These are phyloP conservation scores for Funneliformis geosporum DNA, from an alignment of 192 early-diverging fungal species.

Conservation along the genomic window DNA sequence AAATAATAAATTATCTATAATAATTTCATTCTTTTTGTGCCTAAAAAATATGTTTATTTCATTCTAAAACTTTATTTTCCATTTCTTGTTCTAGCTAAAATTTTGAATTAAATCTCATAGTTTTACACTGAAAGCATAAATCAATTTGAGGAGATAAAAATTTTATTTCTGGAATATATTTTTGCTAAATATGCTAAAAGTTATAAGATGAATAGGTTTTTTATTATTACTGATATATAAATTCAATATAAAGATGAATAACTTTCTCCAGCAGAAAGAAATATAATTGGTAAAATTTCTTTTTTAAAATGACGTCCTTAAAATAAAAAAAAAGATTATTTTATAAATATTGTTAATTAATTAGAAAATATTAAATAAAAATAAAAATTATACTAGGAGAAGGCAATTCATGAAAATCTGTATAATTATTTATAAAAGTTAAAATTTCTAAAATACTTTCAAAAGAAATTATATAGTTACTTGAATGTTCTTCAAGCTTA, in stretches of 20 bases:
- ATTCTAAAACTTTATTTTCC: background rate
- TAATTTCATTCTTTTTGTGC: background rate
- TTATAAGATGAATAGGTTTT: background rate
- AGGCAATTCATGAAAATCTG: background rate
- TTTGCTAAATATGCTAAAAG: background rate
- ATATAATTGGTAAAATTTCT: background rate
- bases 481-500: background rate
- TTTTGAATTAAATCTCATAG: no score
- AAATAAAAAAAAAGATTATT: background rate
- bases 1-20: background rate
- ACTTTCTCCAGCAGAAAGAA: background rate
- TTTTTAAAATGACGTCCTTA: no score
- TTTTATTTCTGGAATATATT: constrained; percentile 2
- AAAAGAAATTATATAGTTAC: background rate
- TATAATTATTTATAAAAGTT: background rate
- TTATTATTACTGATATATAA: background rate
- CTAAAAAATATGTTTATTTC: background rate
- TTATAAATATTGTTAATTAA: no score
- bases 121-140: no score
- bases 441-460: background rate
- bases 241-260: background rate
- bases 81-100: no score
- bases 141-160: background rate
- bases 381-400: background rate
- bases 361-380: no score